Evolutionary conservation across 2,329 filamentous ascomycete genomes (phyloP), one percentile per base, ranked within the genome.

Genomic region (Fonsecaea monophora): DNA sequence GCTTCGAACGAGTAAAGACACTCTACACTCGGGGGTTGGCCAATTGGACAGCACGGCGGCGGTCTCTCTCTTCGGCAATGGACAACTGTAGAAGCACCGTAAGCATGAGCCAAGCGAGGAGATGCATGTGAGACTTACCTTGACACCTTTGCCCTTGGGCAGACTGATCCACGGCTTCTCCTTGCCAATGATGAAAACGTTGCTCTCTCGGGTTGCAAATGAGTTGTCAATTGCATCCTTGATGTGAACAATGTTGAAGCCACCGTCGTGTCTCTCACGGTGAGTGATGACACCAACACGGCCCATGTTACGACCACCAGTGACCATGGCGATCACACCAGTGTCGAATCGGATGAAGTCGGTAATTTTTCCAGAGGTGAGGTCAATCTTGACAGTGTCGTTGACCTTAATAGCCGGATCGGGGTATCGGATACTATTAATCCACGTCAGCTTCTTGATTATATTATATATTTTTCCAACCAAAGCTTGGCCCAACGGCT

Each of bases 401-500:
- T 99, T 98, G 87, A 99, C 95, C 90, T 96, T 97, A 90, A 99
- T 96, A 76, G 89, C 81, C 73, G 95, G 95, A 85, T 99, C 95
- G 76, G 95, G 95, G 90, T 97, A 99, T 81, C 95, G 95, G 87
- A 99, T 97, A 83, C 95, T 99, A 82, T 77, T 79, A 76, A 79
- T 77, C 78, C 76, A 53, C 68, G 75, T 82, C 76, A 81, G 80
- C 77, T 66, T 61, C 61, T 54, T 65, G 18, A 50, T 77, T 60
- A 18, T 38, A 25, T 18, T 40, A 18, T 38, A 25, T 18, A 34
- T 73, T 74, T 74, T 75, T 75, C 74, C 74, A 83, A 85, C 93
- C 93, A 96, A 95, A 97, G 87, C 92, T 95, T 96, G 92, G 92
- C 94, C 92, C 94, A 97, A 97, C 94, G 94, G 90, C 94, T 97